Conservation (phyloP, 257 asterid species). For the Gentiana dahurica region DNA sequence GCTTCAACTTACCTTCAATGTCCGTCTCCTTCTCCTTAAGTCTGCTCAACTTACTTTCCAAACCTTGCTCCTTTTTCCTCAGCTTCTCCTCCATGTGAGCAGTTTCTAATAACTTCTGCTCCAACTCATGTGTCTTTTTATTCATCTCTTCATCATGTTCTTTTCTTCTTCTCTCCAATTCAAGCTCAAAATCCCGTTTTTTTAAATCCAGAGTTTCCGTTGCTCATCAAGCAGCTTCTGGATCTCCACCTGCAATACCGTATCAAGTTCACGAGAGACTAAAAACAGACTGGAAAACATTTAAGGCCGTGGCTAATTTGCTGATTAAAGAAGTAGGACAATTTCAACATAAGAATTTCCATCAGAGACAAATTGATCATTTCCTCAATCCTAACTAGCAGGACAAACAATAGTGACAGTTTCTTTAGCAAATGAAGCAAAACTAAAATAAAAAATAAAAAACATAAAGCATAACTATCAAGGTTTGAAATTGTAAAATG, state of each 20-base stretch:
- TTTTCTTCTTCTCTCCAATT: slow-evolving; percentile 43
- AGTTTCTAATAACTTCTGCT: slow-evolving; percentile 41
- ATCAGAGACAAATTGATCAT: neutral
- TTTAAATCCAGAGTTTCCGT: slow-evolving; percentile 35
- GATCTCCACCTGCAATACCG: slow-evolving; percentile 55
- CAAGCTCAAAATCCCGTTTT: slow-evolving; percentile 48
- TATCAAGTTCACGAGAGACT: neutral
- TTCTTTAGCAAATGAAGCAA: neutral
- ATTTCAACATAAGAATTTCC: neutral
- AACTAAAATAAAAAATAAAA: neutral
- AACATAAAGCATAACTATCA: too few relatives aligned
- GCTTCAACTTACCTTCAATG: slow-evolving; percentile 38
- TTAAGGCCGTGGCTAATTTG: neutral
- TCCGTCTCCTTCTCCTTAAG: slow-evolving; percentile 73
- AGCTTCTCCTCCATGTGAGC: slow-evolving; percentile 59
- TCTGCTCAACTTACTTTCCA: slow-evolving; percentile 53
- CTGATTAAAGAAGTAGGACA: neutral
- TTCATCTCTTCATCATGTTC: slow-evolving; percentile 43
- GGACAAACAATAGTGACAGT: neutral
- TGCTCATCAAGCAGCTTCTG: slow-evolving; percentile 60
- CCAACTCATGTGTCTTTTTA: slow-evolving; percentile 35
- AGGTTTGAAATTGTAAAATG: too few relatives aligned
- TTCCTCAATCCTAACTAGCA: neutral
- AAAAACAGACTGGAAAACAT: neutral
- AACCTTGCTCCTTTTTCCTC: slow-evolving; percentile 46